These are phyloP conservation scores for Taiozyma sp. DNA, from an alignment of 1,139 yeast genomes.

Conservation along the genomic window DNA sequence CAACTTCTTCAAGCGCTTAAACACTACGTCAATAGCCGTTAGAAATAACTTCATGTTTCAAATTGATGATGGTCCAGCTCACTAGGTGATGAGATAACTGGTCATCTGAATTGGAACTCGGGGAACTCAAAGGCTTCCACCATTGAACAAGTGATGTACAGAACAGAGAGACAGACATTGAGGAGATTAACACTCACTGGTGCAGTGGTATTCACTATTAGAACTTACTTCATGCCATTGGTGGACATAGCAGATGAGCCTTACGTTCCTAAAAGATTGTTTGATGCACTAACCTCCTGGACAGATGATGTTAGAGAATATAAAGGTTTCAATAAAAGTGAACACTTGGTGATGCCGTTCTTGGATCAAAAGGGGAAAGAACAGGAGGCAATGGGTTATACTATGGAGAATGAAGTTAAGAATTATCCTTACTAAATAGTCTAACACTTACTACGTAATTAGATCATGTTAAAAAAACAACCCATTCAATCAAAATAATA, in stretches of 20 bases:
- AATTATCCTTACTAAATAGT: background rate
- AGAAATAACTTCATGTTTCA: slow-evolving; percentile 64
- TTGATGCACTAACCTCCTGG: slow-evolving; percentile 57
- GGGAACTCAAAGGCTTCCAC: slow-evolving; percentile 42
- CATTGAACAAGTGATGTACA: slow-evolving; percentile 41
- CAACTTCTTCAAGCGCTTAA: slow-evolving; percentile 50
- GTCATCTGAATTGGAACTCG: slow-evolving; percentile 52
- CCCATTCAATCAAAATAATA: background rate
- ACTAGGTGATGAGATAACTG: slow-evolving; percentile 50
- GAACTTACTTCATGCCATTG: slow-evolving; percentile 58
- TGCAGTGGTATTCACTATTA: slow-evolving; percentile 52
- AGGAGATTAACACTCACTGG: slow-evolving; percentile 59
- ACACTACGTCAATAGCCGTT: slow-evolving; percentile 52
- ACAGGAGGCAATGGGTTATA: slow-evolving; percentile 44
- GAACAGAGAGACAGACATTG: slow-evolving; percentile 64
- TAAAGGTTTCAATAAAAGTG: slow-evolving; percentile 50
- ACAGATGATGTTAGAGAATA: slow-evolving; percentile 51
- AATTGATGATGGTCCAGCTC: slow-evolving; percentile 63
- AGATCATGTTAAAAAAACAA: background rate
- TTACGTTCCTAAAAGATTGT: slow-evolving; percentile 50
- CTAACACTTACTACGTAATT: background rate
- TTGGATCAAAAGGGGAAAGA: slow-evolving; percentile 43
- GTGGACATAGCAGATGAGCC: slow-evolving; percentile 51
- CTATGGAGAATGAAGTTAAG: slow-evolving; percentile 7
- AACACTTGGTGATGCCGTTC: slow-evolving; percentile 49